Evolutionary conservation across 768 basidiomycete genomes (phyloP).

Genomic region (Saitozyma podzolica): DNA sequence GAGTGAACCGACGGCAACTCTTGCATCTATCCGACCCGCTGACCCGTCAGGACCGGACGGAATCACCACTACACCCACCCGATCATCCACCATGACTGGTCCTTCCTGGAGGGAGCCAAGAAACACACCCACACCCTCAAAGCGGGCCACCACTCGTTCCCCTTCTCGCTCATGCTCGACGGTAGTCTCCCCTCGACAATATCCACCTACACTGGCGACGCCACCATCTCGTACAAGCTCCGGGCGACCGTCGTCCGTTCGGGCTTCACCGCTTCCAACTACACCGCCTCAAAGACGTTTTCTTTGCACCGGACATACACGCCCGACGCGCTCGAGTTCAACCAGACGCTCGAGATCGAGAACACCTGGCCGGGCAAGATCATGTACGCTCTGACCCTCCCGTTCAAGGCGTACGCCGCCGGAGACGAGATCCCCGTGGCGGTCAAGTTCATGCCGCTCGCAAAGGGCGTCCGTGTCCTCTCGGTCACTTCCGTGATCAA

Average conservation of each 20-base stretch:
- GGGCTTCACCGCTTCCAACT: conserved; percentile 69
- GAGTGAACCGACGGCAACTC: conserved; percentile 12
- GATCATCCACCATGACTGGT: conserved; percentile 83
- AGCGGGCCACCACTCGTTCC: conserved; percentile 90
- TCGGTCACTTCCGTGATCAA: conserved; percentile 68
- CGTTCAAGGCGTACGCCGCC: conserved; percentile 92
- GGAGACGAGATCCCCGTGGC: conserved; percentile 79
- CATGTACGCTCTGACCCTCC: conserved; percentile 86
- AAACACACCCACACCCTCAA: conserved; percentile 83
- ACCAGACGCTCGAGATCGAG: conserved; percentile 84
- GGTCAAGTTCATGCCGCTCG: conserved; percentile 81
- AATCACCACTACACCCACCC: conserved; percentile 55
- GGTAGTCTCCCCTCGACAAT: conserved; percentile 81
- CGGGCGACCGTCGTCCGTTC: conserved; percentile 79
- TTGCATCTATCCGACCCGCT: conserved; percentile 2
- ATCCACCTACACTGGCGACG: conserved; percentile 58
- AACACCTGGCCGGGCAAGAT: conserved; percentile 97
- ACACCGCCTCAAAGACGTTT: conserved; percentile 65
- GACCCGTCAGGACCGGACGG: conserved; percentile 22
- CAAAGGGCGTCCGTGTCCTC: conserved; percentile 76
- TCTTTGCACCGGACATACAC: conserved; percentile 71
- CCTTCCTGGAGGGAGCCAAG: conserved; percentile 82
- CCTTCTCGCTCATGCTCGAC: conserved; percentile 83
- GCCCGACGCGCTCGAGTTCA: conserved; percentile 86
- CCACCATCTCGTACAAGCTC: conserved; percentile 81